Evolutionary conservation across 192 early-diverging fungal genomes (phyloP).

Genomic region (Allomyces javanicus): DNA sequence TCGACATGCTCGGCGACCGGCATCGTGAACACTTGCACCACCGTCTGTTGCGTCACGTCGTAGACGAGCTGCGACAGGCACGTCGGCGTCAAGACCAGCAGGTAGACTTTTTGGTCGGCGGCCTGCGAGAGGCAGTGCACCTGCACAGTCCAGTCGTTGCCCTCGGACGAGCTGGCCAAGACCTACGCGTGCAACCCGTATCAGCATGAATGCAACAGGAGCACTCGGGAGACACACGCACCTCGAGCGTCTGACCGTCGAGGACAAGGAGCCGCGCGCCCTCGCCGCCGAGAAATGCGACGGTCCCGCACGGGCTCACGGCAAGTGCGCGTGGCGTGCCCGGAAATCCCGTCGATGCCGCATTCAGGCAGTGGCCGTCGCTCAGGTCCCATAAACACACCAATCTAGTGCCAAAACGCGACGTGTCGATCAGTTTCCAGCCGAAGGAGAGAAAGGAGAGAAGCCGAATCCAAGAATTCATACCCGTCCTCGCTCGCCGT

Average conservation of each 20-base stretch:
- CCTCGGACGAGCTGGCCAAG: background rate
- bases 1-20: too few species aligned
- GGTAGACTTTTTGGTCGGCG: background rate
- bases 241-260: background rate
- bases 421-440: too few species aligned
- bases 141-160: background rate
- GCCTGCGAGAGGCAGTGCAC: background rate
- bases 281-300: background rate
- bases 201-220: too few species aligned
- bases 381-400: background rate
- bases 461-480: too few species aligned
- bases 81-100: background rate
- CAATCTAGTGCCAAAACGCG: too few species aligned
- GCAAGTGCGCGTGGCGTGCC: background rate
- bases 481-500: background rate
- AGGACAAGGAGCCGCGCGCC: background rate
- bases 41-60: background rate
- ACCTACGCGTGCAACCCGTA: too few species aligned
- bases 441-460: too few species aligned
- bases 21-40: too few species aligned
- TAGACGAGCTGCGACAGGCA: background rate
- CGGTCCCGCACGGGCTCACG: background rate
- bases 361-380: background rate
- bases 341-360: background rate
- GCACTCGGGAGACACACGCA: background rate